phyloP scores from a whole-genome alignment of 2,329 filamentous ascomycete species.

The Lasiodiplodia theobromae region DNA sequence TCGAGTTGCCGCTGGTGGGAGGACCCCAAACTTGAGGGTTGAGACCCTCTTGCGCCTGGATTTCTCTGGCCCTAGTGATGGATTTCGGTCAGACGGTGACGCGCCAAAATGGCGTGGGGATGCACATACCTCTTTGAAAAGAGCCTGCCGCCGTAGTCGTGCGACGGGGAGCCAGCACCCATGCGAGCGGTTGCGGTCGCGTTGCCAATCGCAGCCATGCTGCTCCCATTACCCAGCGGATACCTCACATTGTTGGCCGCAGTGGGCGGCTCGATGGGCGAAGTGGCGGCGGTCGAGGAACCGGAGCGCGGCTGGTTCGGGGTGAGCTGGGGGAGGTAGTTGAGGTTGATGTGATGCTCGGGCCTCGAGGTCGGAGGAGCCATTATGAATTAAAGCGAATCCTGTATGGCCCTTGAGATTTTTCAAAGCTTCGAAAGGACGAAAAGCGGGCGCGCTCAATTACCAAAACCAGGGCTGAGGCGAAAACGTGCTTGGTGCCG shows the following conservation, averaged over 20 bases:
- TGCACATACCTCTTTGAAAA: slow-evolving; percentile 87
- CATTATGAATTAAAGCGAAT: slow-evolving; percentile 82
- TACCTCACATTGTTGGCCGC: slow-evolving; percentile 68
- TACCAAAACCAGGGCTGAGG: slow-evolving; percentile 49
- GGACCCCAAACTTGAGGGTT: slow-evolving; percentile 82
- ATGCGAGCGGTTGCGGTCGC: slow-evolving; percentile 69
- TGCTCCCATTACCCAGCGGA: slow-evolving; percentile 73
- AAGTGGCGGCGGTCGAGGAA: slow-evolving; percentile 80
- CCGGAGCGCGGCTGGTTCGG: slow-evolving; percentile 74
- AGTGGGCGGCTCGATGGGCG: slow-evolving; percentile 76
- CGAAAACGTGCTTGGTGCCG: slow-evolving; percentile 46
- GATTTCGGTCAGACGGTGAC: slow-evolving; percentile 26
- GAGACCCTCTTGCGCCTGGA: slow-evolving; percentile 94
- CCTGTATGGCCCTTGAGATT: slow-evolving; percentile 28
- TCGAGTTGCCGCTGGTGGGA: slow-evolving; percentile 94
- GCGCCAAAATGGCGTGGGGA: slow-evolving; percentile 28
- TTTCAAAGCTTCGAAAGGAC: slow-evolving; percentile 24
- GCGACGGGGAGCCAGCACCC: slow-evolving; percentile 94
- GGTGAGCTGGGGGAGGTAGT: slow-evolving; percentile 75
- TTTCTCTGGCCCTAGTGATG: slow-evolving; percentile 80
- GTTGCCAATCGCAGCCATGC: slow-evolving; percentile 60
- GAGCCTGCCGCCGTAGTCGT: slow-evolving; percentile 80
- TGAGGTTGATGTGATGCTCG: slow-evolving; percentile 82
- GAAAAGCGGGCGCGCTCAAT: slow-evolving; percentile 38
- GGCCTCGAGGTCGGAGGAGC: slow-evolving; percentile 75